A percentile compares a stretch with the other conserved stretches of the same genome.
Evolutionary conservation across 306 rosid species (phyloP).

Genomic region (Macrotyloma uniflorum): DNA sequence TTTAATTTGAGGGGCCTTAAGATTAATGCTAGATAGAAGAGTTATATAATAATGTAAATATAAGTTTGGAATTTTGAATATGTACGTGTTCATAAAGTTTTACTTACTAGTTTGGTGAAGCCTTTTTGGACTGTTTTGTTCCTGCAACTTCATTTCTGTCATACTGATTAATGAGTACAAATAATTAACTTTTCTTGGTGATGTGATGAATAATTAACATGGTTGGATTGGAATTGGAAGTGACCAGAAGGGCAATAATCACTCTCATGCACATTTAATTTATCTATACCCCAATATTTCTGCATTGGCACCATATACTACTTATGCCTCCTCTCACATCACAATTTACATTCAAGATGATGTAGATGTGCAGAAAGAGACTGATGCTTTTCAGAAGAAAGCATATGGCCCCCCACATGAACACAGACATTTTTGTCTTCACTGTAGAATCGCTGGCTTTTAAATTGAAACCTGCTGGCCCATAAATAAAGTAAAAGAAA

Average conservation of each 20-base stretch:
- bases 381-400: slow-evolving; percentile 31
- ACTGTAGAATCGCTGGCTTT: neutral
- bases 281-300: neutral
- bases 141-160: neutral
- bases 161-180: neutral
- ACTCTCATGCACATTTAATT: neutral
- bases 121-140: neutral
- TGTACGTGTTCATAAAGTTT: neutral
- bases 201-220: neutral
- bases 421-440: slow-evolving; percentile 22
- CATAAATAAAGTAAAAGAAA: neutral
- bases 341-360: slow-evolving; percentile 8
- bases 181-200: neutral
- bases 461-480: neutral
- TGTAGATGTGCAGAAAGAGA: slow-evolving; percentile 20
- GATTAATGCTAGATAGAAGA: neutral
- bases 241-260: neutral
- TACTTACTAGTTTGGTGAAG: neutral
- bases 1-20: neutral
- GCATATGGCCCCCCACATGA: slow-evolving; percentile 27
- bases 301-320: slow-evolving; percentile 23
- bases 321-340: neutral
- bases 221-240: no score
- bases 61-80: neutral
- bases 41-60: neutral